A percentile compares a stretch with the other conserved stretches of the same genome.
Evolutionary conservation across 352 stramenopile genomes (phyloP).

Genomic region (Globisporangium spiculum): DNA sequence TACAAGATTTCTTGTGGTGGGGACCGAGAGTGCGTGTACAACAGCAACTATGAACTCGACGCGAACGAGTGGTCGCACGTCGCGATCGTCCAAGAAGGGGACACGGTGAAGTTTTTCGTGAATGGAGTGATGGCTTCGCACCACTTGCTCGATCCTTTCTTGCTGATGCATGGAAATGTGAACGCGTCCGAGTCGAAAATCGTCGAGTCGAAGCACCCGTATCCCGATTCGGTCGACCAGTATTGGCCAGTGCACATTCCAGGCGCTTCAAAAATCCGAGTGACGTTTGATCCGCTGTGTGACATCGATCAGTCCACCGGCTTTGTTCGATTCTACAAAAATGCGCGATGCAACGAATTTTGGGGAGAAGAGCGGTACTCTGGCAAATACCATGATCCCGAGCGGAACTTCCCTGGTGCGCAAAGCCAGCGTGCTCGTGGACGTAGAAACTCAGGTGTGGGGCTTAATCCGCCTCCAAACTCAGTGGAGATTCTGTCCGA

Average conservation of each 20-base stretch:
- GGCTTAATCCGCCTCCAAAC: slow-evolving; percentile 8
- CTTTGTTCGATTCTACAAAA: slow-evolving; percentile 74
- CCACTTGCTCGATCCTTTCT: slow-evolving; percentile 62
- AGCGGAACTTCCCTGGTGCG: slow-evolving; percentile 70
- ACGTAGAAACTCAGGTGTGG: slow-evolving; percentile 22
- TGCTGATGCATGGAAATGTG: slow-evolving; percentile 45
- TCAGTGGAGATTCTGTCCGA: slow-evolving; percentile 66
- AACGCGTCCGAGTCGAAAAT: slow-evolving; percentile 46
- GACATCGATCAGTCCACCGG: slow-evolving; percentile 58
- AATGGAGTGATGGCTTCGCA: slow-evolving; percentile 65
- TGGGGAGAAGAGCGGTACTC: slow-evolving; percentile 76
- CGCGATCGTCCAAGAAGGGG: slow-evolving; percentile 62
- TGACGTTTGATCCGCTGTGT: slow-evolving; percentile 73
- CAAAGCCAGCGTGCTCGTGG: slow-evolving; percentile 51
- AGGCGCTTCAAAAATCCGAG: slow-evolving; percentile 61
- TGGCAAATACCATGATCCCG: slow-evolving; percentile 68
- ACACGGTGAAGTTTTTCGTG: slow-evolving; percentile 57
- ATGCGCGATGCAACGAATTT: slow-evolving; percentile 55
- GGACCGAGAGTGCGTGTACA: slow-evolving; percentile 59
- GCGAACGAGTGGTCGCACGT: slow-evolving; percentile 64
- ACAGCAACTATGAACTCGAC: slow-evolving; percentile 66
- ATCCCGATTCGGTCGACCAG: slow-evolving; percentile 46
- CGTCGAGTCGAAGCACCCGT: slow-evolving; percentile 61
- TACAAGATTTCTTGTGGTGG: slow-evolving; percentile 61
- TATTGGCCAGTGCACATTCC: slow-evolving; percentile 75